Evolutionary conservation across 805 yeast genomes (phyloP), one percentile per base, ranked within the genome.

Genomic region (Starmera caribaea): DNA sequence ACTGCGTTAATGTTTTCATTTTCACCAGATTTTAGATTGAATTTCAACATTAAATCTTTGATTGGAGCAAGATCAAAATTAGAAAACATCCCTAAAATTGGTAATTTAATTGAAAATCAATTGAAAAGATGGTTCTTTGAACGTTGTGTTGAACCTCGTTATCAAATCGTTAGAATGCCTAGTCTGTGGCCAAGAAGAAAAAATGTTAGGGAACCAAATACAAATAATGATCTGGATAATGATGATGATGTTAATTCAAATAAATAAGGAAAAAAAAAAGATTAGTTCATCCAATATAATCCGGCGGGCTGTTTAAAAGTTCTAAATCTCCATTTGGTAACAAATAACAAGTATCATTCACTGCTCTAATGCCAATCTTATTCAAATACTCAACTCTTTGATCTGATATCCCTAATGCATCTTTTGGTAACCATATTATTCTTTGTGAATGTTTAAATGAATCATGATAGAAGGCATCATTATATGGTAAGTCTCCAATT

Each of bases 1-100:
- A 82, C 89, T 11, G 92, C 86, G 12, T 62, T 92, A 41, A 79
- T 88, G 72, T 81, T 92, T 52, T 85, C 95, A 12, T 90, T 92
- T 58, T 74, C 89, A 1, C 96, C 96, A 0, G 96, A 88, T 54
- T 92, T 86, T 59, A 66, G 90, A 41, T 66, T 92, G 47, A 97
- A 90, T 52, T 89, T 92, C 60, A 79, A 82, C 34, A 79, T 87
- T n/a, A 79, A 79, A 51, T 86, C 96, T 1, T 64, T 90, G 32
- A 86, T 92, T 38, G 99, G 99, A 1, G 84, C 97, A 1, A 71
- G 95, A 36, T 86, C 97, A 0, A 83, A 90, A 55, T 66, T 92
- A 24, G 95, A 89, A 59, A 87, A 92, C 52, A 84, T 92, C 13
- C 98, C 99, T 8, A 88, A 92, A 53, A 77, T 92, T 31, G 77